phyloP scores from a whole-genome alignment of 2,329 filamentous ascomycete species.

The Annulohypoxylon truncatum region DNA sequence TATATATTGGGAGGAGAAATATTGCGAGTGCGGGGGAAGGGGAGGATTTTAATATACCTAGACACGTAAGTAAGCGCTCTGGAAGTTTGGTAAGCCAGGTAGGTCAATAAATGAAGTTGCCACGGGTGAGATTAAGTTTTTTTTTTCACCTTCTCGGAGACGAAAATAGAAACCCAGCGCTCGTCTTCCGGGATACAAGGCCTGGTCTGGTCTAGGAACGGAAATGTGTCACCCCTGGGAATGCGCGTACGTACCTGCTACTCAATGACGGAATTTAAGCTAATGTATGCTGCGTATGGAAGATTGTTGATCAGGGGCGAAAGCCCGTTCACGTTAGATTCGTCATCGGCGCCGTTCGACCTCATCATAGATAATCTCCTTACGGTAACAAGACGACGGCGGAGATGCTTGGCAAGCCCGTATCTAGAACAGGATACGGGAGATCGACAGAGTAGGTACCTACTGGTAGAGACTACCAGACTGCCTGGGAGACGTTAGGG shows the following conservation, averaged over 20 bases:
- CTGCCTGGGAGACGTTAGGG: constrained; percentile 6
- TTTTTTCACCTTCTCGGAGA: not conserved
- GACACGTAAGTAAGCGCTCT: constrained; percentile 26
- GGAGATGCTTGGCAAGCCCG: constrained; percentile 19
- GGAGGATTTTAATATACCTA: constrained; percentile 34
- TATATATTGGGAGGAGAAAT: constrained; percentile 29
- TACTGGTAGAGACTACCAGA: no score
- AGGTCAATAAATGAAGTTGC: constrained; percentile 35
- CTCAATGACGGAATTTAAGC: not conserved
- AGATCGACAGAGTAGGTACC: constrained; percentile 30
- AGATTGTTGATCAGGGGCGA: constrained; percentile 33
- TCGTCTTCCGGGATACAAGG: constrained; percentile 10
- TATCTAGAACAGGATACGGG: constrained; percentile 23
- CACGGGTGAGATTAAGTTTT: constrained; percentile 28
- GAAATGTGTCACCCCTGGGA: constrained; percentile 2
- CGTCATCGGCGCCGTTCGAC: constrained; percentile 16
- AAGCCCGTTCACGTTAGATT: constrained; percentile 4
- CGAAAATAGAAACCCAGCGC: constrained; percentile 33
- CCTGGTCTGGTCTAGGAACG: constrained; percentile 8
- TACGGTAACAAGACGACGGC: constrained; percentile 11
- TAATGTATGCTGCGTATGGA: constrained; percentile 27
- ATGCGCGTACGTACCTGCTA: not conserved
- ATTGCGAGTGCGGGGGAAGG: constrained; percentile 23
- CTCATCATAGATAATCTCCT: not conserved
- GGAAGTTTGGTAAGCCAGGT: constrained; percentile 29